phyloP scores from a whole-genome alignment of 345 rosid genomes.

The Physaria fendleri region DNA sequence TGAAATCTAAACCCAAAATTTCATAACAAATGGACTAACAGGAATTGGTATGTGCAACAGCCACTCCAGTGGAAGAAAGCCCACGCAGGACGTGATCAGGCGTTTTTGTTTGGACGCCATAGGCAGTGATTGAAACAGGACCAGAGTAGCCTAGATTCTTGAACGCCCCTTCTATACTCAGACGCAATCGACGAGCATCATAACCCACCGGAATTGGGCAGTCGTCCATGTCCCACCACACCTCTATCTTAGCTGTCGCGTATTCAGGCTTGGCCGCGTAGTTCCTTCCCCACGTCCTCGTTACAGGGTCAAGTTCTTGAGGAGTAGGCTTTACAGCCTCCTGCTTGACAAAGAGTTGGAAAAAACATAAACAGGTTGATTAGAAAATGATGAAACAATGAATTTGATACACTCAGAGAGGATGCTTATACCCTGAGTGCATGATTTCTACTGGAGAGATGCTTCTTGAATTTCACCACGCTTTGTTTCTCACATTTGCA shows the following conservation, averaged over 20 bases:
- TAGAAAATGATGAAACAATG: neutral
- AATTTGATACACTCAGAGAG: neutral
- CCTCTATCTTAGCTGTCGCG: neutral
- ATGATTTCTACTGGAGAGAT: neutral
- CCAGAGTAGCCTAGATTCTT: slow-evolving; percentile 2
- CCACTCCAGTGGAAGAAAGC: slow-evolving; percentile 12
- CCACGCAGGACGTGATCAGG: neutral
- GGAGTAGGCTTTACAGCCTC: neutral
- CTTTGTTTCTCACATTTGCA: neutral
- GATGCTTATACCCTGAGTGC: neutral
- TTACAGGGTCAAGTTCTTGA: neutral
- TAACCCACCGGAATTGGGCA: slow-evolving; percentile 4
- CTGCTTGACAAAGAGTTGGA: neutral
- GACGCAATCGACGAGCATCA: neutral
- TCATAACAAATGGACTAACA: neutral
- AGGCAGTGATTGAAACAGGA: slow-evolving; percentile 11
- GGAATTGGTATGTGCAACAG: neutral
- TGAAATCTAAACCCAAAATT: neutral
- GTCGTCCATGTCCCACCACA: slow-evolving; percentile 11
- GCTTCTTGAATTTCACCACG: neutral
- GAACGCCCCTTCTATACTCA: neutral
- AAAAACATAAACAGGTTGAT: neutral
- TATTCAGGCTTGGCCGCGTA: neutral
- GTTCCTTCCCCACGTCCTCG: neutral
- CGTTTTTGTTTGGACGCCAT: slow-evolving; percentile 3